These are phyloP conservation scores for Metroxylon sagu DNA, from an alignment of 176 grass and related monocot genomes.

Conservation along the genomic window DNA sequence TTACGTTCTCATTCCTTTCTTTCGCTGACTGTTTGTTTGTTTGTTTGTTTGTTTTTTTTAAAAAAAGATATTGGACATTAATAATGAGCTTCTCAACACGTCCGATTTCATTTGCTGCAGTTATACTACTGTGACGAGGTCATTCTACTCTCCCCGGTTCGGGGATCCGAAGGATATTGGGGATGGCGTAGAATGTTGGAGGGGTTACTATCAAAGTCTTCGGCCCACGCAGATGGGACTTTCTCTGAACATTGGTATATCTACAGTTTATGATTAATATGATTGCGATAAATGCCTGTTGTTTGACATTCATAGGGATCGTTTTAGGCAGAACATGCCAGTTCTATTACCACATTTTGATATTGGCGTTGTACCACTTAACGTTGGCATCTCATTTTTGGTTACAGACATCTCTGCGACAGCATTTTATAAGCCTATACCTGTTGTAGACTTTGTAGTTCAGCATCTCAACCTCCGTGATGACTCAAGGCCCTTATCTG, in stretches of 20 bases:
- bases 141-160: constrained; percentile 72
- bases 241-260: constrained; percentile 65
- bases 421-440: constrained; percentile 65
- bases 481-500: constrained; percentile 29
- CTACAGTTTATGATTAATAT: too few relatives aligned
- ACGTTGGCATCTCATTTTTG: not conserved
- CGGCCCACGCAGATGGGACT: constrained; percentile 81
- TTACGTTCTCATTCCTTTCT: constrained; percentile 12
- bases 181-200: constrained; percentile 82
- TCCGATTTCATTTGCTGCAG: constrained; percentile 21
- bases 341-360: too few relatives aligned
- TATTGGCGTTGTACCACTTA: too few relatives aligned
- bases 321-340: too few relatives aligned
- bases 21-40: not conserved
- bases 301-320: too few relatives aligned
- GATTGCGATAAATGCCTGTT: too few relatives aligned
- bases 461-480: constrained; percentile 41
- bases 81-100: not conserved
- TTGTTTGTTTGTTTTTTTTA: not conserved
- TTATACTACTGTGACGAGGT: constrained; percentile 58
- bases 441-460: constrained; percentile 44
- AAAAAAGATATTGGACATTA: not conserved
- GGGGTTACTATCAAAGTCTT: constrained; percentile 87
- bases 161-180: constrained; percentile 47
- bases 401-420: constrained; percentile 77